A percentile compares a stretch with the other conserved stretches of the same genome.
These are phyloP conservation scores for Zygoascus meyerae DNA, from an alignment of 1,139 yeast genomes.

Conservation along the genomic window DNA sequence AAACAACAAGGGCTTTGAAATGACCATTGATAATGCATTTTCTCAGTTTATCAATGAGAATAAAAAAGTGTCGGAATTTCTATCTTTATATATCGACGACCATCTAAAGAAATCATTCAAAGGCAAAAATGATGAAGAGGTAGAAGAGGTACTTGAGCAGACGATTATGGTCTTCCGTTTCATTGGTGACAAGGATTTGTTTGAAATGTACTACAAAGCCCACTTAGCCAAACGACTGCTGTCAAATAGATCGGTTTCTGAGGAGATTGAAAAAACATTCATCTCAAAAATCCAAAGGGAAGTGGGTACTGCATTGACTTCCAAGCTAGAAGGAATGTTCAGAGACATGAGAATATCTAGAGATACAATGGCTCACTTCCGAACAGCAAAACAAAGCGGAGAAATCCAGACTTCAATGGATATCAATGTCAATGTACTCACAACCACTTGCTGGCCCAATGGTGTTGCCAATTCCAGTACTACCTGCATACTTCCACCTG, in stretches of 20 bases:
- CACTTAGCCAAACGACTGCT: conserved; percentile 82
- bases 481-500: conserved; percentile 50
- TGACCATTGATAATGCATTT: conserved; percentile 56
- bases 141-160: conserved; percentile 50
- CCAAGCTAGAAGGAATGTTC: conserved; percentile 84
- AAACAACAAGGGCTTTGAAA: conserved; percentile 46
- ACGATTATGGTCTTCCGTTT: conserved; percentile 60
- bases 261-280: conserved; percentile 65
- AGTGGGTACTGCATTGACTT: conserved; percentile 73
- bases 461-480: conserved; percentile 48
- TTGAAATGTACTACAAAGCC: conserved; percentile 79
- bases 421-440: conserved; percentile 49
- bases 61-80: conserved; percentile 59
- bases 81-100: conserved; percentile 73
- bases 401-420: conserved; percentile 21
- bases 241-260: conserved; percentile 45
- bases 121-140: conserved; percentile 45
- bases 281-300: conserved; percentile 70
- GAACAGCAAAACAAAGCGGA: conserved; percentile 12
- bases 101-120: conserved; percentile 57
- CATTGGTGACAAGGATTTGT: conserved; percentile 78
- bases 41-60: conserved; percentile 56
- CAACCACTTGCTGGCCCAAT: conserved; percentile 58
- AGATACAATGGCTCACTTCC: conserved; percentile 49
- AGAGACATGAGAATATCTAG: conserved; percentile 66